Percentiles rank a stretch among this genome's conserved stretches.
Conservation (phyloP, 1,284 basidiomycete genomes). For the Grifola frondosa region DNA sequence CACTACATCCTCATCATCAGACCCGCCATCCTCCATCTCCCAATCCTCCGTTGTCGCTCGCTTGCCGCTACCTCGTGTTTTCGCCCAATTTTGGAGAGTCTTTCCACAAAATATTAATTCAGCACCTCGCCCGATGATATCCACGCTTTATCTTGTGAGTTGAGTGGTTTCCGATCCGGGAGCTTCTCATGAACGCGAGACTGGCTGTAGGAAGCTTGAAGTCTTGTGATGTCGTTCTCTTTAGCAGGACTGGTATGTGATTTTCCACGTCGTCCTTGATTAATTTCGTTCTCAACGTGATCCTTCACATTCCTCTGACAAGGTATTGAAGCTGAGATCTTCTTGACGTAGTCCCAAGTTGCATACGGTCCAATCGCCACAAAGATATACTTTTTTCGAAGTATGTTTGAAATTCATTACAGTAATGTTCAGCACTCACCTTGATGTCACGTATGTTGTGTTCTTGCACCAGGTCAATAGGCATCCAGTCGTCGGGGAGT, state of each 20-base stretch:
- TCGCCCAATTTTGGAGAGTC: no score
- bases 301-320: conserved; percentile 11
- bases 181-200: no score
- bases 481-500: conserved; percentile 15
- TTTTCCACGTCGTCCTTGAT: conserved; percentile 8
- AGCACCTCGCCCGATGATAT: no score
- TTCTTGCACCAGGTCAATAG: conserved; percentile 14
- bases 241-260: conserved; percentile 8
- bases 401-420: neutral
- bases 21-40: no score
- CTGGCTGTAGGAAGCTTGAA: conserved; percentile 6
- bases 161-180: no score
- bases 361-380: conserved; percentile 6
- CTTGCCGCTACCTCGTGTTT: no score
- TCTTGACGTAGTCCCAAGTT: neutral
- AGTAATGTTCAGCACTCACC: conserved; percentile 5
- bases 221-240: conserved; percentile 7
- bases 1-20: no score
- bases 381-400: conserved; percentile 4
- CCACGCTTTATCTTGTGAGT: no score
- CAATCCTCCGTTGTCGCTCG: no score
- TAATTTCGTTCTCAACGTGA: conserved; percentile 11
- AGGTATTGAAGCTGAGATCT: conserved; percentile 7
- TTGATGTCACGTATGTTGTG: conserved; percentile 14
- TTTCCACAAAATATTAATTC: no score